Conservation (phyloP, 2,329 filamentous ascomycete genomes). For the Xenoacremonium recifei region DNA sequence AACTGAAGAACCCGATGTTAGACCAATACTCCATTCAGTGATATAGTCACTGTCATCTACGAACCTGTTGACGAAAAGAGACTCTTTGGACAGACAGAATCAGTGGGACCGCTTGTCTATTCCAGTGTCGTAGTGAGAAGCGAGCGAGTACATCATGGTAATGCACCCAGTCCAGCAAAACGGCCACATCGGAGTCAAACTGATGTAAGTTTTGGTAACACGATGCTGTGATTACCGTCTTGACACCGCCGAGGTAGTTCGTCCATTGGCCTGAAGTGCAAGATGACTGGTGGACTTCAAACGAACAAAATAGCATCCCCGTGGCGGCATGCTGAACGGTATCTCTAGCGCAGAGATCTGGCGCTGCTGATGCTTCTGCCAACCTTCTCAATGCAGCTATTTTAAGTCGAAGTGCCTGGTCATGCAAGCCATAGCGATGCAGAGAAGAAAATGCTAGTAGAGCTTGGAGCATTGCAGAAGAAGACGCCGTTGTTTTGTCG, state of each 20-base stretch:
- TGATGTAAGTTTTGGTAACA: background rate
- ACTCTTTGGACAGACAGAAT: background rate
- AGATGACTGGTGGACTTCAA: background rate
- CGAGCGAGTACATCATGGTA: slow-evolving; percentile 5
- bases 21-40: background rate
- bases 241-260: background rate
- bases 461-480: slow-evolving; percentile 18
- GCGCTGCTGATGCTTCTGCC: slow-evolving; percentile 16
- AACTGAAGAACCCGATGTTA: background rate
- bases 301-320: background rate
- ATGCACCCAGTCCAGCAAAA: slow-evolving; percentile 5
- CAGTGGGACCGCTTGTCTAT: background rate
- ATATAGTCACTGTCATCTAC: background rate
- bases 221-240: background rate
- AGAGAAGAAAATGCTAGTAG: slow-evolving; percentile 27
- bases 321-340: background rate
- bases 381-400: slow-evolving; percentile 21
- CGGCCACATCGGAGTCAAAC: background rate
- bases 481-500: slow-evolving; percentile 13
- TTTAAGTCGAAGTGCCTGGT: slow-evolving; percentile 24
- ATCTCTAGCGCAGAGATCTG: background rate
- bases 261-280: background rate
- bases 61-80: background rate
- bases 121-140: slow-evolving; percentile 4
- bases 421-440: slow-evolving; percentile 18